phyloP scores from a whole-genome alignment of 495 filamentous ascomycete species.

The Hyaloscypha finlandica region DNA sequence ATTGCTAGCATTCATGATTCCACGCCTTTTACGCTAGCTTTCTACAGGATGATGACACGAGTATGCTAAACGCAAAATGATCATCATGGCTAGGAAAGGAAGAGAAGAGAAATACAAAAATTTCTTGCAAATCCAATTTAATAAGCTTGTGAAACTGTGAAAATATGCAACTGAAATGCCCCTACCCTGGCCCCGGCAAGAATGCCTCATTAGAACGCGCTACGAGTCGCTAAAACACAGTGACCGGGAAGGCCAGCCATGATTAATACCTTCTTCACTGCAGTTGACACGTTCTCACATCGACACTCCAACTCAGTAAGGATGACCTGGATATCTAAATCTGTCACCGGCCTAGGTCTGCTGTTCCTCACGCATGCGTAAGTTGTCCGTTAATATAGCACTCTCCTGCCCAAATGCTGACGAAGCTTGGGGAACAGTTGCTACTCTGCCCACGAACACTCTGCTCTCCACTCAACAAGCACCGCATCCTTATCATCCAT shows the following conservation, averaged over 20 bases:
- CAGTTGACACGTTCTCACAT: not conserved
- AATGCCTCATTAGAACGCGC: no score
- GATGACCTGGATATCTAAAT: constrained; percentile 69
- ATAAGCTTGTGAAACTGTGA: not conserved
- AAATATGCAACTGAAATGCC: not conserved
- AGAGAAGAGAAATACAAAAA: constrained; percentile 24
- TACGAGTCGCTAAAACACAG: not conserved
- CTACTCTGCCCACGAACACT: constrained; percentile 86
- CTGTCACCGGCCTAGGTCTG: constrained; percentile 64
- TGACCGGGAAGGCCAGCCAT: no score
- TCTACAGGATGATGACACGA: constrained; percentile 12
- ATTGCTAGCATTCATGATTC: constrained; percentile 20
- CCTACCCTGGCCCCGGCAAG: not conserved
- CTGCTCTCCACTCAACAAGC: constrained; percentile 62
- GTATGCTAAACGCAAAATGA: constrained; percentile 30
- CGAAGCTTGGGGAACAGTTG: constrained; percentile 50
- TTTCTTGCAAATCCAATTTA: constrained; percentile 4
- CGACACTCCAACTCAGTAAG: not conserved
- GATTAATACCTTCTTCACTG: not conserved
- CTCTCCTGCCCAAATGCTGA: not conserved
- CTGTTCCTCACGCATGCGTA: constrained; percentile 75
- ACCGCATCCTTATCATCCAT: constrained; percentile 50
- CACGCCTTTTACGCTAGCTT: constrained; percentile 24
- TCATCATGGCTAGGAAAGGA: constrained; percentile 32
- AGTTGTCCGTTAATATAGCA: constrained; percentile 33